phyloP scores from a whole-genome alignment of 2,329 filamentous ascomycete species.

The Huntiella bhutanensis region DNA sequence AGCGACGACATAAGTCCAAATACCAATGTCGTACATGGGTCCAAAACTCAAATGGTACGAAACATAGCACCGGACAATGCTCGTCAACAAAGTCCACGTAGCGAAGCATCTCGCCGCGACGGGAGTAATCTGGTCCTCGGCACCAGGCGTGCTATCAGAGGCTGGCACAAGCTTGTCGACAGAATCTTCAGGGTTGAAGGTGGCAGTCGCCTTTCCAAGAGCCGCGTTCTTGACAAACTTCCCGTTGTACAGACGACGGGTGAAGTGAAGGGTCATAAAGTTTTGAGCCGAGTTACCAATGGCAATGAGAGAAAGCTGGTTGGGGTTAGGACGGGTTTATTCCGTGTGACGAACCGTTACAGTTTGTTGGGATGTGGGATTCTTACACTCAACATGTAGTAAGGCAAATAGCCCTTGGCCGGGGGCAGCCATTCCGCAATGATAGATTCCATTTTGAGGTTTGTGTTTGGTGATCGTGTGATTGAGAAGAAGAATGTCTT shows the following conservation, averaged over 20 bases:
- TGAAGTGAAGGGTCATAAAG: slow-evolving; percentile 62
- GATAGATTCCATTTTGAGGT: slow-evolving; percentile 26
- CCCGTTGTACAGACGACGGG: slow-evolving; percentile 69
- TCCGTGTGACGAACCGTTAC: neutral
- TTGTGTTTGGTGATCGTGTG: neutral
- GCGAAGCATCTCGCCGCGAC: slow-evolving; percentile 67
- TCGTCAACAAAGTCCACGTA: slow-evolving; percentile 68
- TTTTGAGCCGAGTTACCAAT: slow-evolving; percentile 72
- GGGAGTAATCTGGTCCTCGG: slow-evolving; percentile 46
- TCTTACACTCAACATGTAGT: slow-evolving; percentile 38
- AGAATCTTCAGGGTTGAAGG: slow-evolving; percentile 32
- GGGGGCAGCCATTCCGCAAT: slow-evolving; percentile 22
- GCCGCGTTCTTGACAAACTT: slow-evolving; percentile 33
- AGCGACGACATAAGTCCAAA: slow-evolving; percentile 68
- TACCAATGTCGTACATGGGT: slow-evolving; percentile 57
- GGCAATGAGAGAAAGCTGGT: slow-evolving; percentile 65
- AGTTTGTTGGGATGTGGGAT: neutral
- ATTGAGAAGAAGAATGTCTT: no score
- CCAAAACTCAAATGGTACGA: slow-evolving; percentile 62
- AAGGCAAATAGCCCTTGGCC: slow-evolving; percentile 35
- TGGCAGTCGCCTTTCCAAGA: slow-evolving; percentile 22
- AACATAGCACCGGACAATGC: slow-evolving; percentile 61
- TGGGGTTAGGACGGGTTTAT: neutral
- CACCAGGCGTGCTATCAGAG: slow-evolving; percentile 25
- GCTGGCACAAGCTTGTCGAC: slow-evolving; percentile 31